A percentile compares a stretch with the other conserved stretches of the same genome.
Conservation (phyloP, 2,329 filamentous ascomycete species). For the Phyllosticta citrichinensis region DNA sequence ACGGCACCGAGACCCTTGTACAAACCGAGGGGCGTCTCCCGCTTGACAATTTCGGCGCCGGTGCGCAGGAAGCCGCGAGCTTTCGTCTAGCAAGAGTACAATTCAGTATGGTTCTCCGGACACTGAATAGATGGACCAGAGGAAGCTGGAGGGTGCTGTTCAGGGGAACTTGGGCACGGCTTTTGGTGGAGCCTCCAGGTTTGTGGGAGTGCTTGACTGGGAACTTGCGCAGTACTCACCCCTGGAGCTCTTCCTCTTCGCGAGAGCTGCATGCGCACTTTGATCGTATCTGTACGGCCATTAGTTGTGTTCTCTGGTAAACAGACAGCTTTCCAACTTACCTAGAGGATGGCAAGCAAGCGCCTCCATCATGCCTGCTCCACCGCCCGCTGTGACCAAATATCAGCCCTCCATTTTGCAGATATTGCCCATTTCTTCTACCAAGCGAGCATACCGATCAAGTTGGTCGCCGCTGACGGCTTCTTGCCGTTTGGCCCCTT, state of each 20-base stretch:
- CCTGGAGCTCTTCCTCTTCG: constrained; percentile 73
- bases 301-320: constrained; percentile 13
- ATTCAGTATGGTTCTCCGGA: too few relatives aligned
- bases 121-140: too few relatives aligned
- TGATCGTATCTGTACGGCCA: constrained; percentile 68
- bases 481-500: constrained; percentile 55
- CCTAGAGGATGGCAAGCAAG: constrained; percentile 89
- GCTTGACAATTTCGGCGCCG: constrained; percentile 73
- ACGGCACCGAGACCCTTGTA: constrained; percentile 99
- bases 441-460: constrained; percentile 59
- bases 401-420: not conserved
- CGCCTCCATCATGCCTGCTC: constrained; percentile 98
- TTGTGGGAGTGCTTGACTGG: constrained; percentile 1
- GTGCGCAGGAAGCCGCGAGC: constrained; percentile 82
- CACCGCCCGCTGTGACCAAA: constrained; percentile 64
- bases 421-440: not conserved
- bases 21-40: constrained; percentile 82
- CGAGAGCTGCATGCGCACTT: constrained; percentile 98
- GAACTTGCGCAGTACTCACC: constrained; percentile 33
- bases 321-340: constrained; percentile 32
- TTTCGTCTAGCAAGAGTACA: constrained; percentile 40
- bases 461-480: constrained; percentile 77
- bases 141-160: too few relatives aligned
- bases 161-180: too few relatives aligned
- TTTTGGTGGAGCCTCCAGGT: too few relatives aligned